These are phyloP conservation scores for Paecilomyces fulvus DNA, from an alignment of 2,329 filamentous ascomycete species.

Conservation along the genomic window DNA sequence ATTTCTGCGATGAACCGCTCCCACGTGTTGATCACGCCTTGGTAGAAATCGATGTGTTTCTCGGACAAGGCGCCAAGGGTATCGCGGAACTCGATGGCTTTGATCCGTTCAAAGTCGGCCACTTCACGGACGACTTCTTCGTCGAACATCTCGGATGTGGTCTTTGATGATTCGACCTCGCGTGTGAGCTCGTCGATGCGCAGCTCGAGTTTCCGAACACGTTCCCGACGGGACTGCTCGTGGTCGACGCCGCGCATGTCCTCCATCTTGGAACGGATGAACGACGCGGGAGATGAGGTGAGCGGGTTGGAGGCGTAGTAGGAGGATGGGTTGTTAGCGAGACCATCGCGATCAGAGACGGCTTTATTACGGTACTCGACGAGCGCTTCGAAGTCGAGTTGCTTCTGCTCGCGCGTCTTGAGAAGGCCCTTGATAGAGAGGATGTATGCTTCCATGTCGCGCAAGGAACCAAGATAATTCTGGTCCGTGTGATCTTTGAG, in stretches of 20 bases:
- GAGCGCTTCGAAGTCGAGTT: constrained; percentile 92
- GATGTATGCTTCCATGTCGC: constrained; percentile 94
- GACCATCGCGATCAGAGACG: constrained; percentile 72
- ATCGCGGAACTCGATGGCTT: constrained; percentile 81
- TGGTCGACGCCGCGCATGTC: constrained; percentile 96
- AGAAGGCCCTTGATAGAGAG: constrained; percentile 77
- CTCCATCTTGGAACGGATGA: constrained; percentile 89
- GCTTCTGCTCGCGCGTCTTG: constrained; percentile 92
- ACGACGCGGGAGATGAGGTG: constrained; percentile 65
- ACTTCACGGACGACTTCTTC: constrained; percentile 93
- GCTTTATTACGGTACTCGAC: constrained; percentile 94
- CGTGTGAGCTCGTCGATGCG: constrained; percentile 84
- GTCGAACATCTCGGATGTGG: constrained; percentile 84
- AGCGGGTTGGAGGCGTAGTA: constrained; percentile 47
- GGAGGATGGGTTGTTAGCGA: constrained; percentile 55
- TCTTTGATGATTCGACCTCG: constrained; percentile 81
- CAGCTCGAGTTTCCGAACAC: constrained; percentile 81
- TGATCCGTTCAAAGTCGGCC: constrained; percentile 91
- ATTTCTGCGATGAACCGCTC: constrained; percentile 83
- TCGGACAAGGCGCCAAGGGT: constrained; percentile 77
- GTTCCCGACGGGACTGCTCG: constrained; percentile 79
- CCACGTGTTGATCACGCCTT: constrained; percentile 72
- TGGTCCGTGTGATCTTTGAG: constrained; percentile 90
- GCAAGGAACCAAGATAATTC: constrained; percentile 83
- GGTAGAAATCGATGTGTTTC: constrained; percentile 81